Conservation (phyloP, 495 filamentous ascomycete species). For the Ascobolus immersus region DNA sequence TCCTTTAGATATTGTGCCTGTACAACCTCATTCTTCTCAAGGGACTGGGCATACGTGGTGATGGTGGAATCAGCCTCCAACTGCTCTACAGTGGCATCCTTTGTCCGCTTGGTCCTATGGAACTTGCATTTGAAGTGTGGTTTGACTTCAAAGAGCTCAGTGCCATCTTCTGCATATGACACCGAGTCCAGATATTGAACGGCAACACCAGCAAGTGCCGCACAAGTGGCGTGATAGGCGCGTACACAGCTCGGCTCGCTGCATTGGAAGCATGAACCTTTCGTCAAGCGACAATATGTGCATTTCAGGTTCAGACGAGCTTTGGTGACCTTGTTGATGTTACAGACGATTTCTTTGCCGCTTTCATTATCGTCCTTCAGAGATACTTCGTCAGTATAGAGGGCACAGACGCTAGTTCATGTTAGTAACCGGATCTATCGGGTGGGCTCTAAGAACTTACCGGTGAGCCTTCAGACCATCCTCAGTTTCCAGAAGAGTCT, state of each 20-base stretch:
- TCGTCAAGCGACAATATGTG: conserved; percentile 61
- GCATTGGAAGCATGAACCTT: conserved; percentile 90
- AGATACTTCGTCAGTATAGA: conserved; percentile 79
- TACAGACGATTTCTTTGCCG: conserved; percentile 41
- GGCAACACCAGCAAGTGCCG: conserved; percentile 68
- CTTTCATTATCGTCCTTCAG: conserved; percentile 43
- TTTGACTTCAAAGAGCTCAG: conserved; percentile 64
- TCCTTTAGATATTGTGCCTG: conserved; percentile 65
- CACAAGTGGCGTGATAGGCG: conserved; percentile 88
- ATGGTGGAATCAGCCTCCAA: conserved; percentile 49
- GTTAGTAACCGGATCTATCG: conserved; percentile 8
- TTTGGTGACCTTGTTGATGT: conserved; percentile 58
- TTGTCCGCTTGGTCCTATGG: conserved; percentile 65
- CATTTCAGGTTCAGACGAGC: conserved; percentile 77
- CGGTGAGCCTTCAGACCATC: conserved; percentile 71
- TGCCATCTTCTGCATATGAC: conserved; percentile 61
- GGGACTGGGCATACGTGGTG: conserved; percentile 35
- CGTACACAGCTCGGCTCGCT: conserved; percentile 81
- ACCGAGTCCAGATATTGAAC: conserved; percentile 65
- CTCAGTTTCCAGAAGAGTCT: conserved; percentile 65
- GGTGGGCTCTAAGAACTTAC: conserved; percentile 7
- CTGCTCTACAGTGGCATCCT: conserved; percentile 34
- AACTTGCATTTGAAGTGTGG: conserved; percentile 86
- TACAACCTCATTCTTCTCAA: conserved; percentile 51
- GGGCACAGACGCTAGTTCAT: conserved; percentile 36